These are phyloP conservation scores for Citrus sp. DNA, from an alignment of 345 rosid genomes.

Conservation along the genomic window DNA sequence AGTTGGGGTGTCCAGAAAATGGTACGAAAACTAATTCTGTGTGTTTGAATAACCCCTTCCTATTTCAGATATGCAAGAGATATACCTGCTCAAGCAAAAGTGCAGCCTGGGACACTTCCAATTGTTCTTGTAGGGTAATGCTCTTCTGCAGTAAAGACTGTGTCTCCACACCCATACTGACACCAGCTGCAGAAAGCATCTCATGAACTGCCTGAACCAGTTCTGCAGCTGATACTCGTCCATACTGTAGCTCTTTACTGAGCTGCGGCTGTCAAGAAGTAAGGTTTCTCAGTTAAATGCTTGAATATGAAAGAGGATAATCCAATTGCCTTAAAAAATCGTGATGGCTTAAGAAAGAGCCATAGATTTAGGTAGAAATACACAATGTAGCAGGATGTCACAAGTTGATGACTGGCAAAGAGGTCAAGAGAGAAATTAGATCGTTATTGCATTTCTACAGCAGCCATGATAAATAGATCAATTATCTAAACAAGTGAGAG, in stretches of 20 bases:
- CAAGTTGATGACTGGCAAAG: background rate
- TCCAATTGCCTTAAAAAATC: background rate
- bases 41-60: background rate
- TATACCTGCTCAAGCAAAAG: constrained; percentile 85
- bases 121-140: constrained; percentile 69
- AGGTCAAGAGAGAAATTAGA: background rate
- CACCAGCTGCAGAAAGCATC: constrained; percentile 94
- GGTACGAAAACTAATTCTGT: background rate
- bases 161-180: constrained; percentile 74
- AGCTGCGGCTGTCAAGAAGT: constrained; percentile 36
- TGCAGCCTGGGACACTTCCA: constrained; percentile 73
- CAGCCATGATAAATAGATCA: background rate
- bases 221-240: constrained; percentile 80
- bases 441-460: background rate
- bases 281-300: background rate
- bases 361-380: background rate
- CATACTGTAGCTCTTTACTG: constrained; percentile 53
- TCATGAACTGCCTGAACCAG: constrained; percentile 86
- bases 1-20: background rate
- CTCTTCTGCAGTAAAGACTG: constrained; percentile 71
- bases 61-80: background rate
- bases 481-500: constrained; percentile 1
- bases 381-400: background rate
- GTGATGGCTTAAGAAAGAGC: background rate
- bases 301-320: background rate